phyloP scores from a whole-genome alignment of 192 early-diverging fungal genomes.

The Coemansia sp. region DNA sequence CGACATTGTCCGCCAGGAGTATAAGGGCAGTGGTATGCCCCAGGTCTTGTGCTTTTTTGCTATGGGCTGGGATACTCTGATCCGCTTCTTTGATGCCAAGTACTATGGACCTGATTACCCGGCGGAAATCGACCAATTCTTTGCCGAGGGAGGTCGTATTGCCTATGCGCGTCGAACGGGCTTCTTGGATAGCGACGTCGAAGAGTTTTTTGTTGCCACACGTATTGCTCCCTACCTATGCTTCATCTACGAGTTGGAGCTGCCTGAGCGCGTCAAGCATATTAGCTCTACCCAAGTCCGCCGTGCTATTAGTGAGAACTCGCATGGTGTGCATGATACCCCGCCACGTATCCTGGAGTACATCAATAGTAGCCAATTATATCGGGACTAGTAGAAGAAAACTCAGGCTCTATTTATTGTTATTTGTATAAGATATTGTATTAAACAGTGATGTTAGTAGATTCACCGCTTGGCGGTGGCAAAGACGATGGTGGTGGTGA shows the following conservation, averaged over 20 bases:
- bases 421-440: no score
- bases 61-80: slow-evolving; percentile 80
- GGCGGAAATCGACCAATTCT: slow-evolving; percentile 59
- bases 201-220: slow-evolving; percentile 35
- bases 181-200: slow-evolving; percentile 37
- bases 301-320: slow-evolving; percentile 39
- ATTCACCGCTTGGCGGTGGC: neutral
- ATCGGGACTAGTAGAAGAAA: slow-evolving; percentile 11
- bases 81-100: slow-evolving; percentile 71
- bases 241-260: slow-evolving; percentile 42
- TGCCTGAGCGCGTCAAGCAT: slow-evolving; percentile 46
- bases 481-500: neutral
- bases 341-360: slow-evolving; percentile 50
- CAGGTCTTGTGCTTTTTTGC: slow-evolving; percentile 60
- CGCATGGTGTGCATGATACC: slow-evolving; percentile 41
- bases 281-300: slow-evolving; percentile 48
- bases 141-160: slow-evolving; percentile 51
- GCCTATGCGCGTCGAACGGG: slow-evolving; percentile 42
- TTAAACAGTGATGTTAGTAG: neutral
- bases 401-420: no score
- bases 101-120: slow-evolving; percentile 63
- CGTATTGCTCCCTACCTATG: slow-evolving; percentile 18
- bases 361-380: slow-evolving; percentile 42
- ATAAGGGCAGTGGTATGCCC: neutral
- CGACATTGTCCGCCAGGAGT: slow-evolving; percentile 19